phyloP scores from a whole-genome alignment of 164 flowering plant species.

The Magnolia kwangsiensis region DNA sequence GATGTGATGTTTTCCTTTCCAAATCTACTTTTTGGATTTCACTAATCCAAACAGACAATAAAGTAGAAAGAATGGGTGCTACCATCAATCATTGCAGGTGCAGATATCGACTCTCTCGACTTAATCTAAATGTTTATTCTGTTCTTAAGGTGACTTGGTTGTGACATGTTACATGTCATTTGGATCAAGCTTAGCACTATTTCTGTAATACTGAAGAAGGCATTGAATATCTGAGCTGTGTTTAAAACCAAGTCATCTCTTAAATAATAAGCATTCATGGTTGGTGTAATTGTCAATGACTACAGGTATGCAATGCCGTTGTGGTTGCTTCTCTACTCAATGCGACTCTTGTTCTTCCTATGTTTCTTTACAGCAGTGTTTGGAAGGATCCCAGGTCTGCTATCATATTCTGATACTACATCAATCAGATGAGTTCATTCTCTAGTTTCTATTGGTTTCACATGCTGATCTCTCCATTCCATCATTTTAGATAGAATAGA shows the following conservation, averaged over 20 bases:
- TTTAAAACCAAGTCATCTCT: not conserved
- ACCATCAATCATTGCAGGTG: no score
- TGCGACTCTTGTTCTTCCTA: slow-evolving; percentile 92
- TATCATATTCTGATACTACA: slow-evolving; percentile 1
- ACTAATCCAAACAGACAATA: no score
- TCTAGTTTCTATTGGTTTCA: not conserved
- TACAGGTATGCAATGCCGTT: slow-evolving; percentile 97
- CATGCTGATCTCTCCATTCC: slow-evolving; percentile 1
- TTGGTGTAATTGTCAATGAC: not conserved
- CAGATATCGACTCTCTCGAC: no score
- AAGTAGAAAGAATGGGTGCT: no score
- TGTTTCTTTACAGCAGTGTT: slow-evolving; percentile 91
- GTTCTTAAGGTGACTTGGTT: no score
- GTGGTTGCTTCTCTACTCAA: slow-evolving; percentile 88
- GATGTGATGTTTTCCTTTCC: no score
- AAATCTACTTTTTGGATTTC: no score
- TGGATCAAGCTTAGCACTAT: no score
- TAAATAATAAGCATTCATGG: not conserved
- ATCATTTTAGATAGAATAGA: not conserved
- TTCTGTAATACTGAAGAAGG: not conserved
- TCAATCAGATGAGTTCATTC: not conserved
- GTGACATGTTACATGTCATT: no score
- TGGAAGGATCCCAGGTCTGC: slow-evolving; percentile 98
- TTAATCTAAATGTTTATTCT: no score
- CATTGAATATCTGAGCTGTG: not conserved